Conservation (phyloP, 2,329 filamentous ascomycete species). For the Hirsutella minnesotensis region DNA sequence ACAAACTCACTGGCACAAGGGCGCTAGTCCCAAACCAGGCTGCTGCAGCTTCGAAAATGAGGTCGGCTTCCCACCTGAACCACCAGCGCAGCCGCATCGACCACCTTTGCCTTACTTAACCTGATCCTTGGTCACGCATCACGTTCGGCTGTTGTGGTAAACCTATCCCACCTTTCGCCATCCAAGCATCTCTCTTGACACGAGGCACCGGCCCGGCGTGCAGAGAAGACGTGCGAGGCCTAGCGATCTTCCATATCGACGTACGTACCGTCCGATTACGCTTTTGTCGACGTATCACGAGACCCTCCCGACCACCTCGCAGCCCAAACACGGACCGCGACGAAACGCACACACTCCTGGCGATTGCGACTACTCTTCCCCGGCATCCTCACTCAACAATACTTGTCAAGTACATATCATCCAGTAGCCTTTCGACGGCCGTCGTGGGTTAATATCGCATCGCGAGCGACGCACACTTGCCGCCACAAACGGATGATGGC, state of each 20-base stretch:
- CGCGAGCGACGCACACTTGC: slow-evolving; percentile 19
- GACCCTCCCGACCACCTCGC: background rate
- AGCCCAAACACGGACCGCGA: no score
- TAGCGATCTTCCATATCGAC: background rate
- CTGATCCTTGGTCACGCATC: slow-evolving; percentile 5
- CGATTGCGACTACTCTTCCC: no score
- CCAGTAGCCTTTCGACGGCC: slow-evolving; percentile 4
- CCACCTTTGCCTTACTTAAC: slow-evolving; percentile 6
- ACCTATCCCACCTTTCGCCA: slow-evolving; percentile 3
- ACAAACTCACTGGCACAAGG: background rate
- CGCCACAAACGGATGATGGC: slow-evolving; percentile 49
- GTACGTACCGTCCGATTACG: background rate
- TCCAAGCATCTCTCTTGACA: slow-evolving; percentile 4
- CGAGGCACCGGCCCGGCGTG: background rate
- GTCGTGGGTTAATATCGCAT: slow-evolving; percentile 16
- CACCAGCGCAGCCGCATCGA: slow-evolving; percentile 15
- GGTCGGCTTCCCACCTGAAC: slow-evolving; percentile 15
- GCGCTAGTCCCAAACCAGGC: slow-evolving; percentile 22
- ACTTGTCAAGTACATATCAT: background rate
- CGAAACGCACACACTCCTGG: no score
- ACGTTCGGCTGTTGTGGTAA: slow-evolving; percentile 9
- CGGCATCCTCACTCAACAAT: background rate
- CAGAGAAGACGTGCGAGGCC: background rate
- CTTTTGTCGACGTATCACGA: background rate
- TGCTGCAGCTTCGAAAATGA: slow-evolving; percentile 19